Conservation (phyloP, 495 filamentous ascomycete species). For the Trichoderma reesei region DNA sequence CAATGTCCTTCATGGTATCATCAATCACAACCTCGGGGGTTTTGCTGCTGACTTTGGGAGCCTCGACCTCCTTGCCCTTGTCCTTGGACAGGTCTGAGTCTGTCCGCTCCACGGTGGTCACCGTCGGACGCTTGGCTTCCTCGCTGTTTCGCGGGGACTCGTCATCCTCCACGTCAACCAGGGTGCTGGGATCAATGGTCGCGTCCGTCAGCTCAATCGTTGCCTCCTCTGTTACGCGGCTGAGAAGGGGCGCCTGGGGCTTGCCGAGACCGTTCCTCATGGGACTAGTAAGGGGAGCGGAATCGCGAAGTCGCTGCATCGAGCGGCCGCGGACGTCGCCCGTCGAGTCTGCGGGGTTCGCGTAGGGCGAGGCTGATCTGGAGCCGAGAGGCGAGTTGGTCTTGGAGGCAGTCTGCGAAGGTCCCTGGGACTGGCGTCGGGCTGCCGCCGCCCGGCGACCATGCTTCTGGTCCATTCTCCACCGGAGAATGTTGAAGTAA, state of each 20-base stretch:
- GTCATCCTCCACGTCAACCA: conserved; percentile 37
- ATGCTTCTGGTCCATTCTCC: conserved; percentile 90
- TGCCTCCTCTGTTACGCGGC: conserved; percentile 43
- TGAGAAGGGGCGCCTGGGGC: conserved; percentile 26
- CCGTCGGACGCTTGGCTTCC: conserved; percentile 25
- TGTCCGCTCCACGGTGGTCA: conserved; percentile 17
- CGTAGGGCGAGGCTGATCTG: conserved; percentile 42
- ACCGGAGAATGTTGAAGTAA: conserved; percentile 89
- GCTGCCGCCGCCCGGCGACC: conserved; percentile 47
- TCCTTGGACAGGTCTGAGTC: conserved; percentile 21
- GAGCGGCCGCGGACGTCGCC: conserved; percentile 43
- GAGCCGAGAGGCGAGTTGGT: conserved; percentile 26
- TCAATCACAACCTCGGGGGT: conserved; percentile 28
- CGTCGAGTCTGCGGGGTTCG: conserved; percentile 35
- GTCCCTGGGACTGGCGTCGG: conserved; percentile 26
- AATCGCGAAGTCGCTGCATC: conserved; percentile 42
- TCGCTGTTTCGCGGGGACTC: conserved; percentile 37
- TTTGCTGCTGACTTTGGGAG: conserved; percentile 17
- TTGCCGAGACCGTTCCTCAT: conserved; percentile 42
- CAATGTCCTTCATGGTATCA: conserved; percentile 48
- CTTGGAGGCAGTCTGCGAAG: not conserved
- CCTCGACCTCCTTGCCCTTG: conserved; percentile 11
- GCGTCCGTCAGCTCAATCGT: conserved; percentile 17
- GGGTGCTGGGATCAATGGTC: conserved; percentile 23
- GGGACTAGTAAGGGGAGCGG: conserved; percentile 44